Evolutionary conservation across 2,329 filamentous ascomycete genomes (phyloP), one percentile per base, ranked within the genome.

Genomic region (Akanthomyces lecanii): DNA sequence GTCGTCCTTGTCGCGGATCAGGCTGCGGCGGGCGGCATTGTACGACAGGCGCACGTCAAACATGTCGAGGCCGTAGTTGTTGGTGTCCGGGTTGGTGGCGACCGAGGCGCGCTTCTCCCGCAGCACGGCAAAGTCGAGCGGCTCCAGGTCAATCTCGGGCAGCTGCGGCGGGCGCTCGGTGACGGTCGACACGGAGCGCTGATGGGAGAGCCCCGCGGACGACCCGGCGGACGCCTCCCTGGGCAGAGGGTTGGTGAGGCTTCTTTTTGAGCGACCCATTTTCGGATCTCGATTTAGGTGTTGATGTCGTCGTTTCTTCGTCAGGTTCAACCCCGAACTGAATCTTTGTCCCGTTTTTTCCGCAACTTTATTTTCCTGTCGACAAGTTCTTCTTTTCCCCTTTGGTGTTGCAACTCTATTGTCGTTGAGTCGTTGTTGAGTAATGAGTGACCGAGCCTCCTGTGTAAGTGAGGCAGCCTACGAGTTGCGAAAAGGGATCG

Each of bases 1-100:
- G 21, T 56, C 60, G 60, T 62, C 60, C 42, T 50, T 55, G 44
- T 56, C 60, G 52, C 60, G 60, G n/a, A 62, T 62, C 30, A 62
- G 52, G 60, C 60, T 62, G 30, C 60, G 60, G 42, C 60, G 60
- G n/a, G 50, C 60, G 4, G 47, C 60, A 18, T 62, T 62, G 60
- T 62, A 62, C 51, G 50, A 55, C 42, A 62, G 60, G 3, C 60
- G 60, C 30, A 62, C 60, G 52, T 62, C 60, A 21, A 55, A 62
- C 51, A 62, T 51, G 51, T 62, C 60, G 21, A 62, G 51, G 23
- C 60, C 60, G 51, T 56, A 54, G 48, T 28, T 50, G 48, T 28
- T 50, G 30, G 52, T 36, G 23, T 62, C 60, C 12, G 60, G 60
- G 42, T 62, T 55, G 21, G 60, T 40, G 38, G 51, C 51, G 10